Evolutionary conservation across 495 filamentous ascomycete genomes (phyloP), one percentile per base, ranked within the genome.

Genomic region (Neurospora tetrasperma): DNA sequence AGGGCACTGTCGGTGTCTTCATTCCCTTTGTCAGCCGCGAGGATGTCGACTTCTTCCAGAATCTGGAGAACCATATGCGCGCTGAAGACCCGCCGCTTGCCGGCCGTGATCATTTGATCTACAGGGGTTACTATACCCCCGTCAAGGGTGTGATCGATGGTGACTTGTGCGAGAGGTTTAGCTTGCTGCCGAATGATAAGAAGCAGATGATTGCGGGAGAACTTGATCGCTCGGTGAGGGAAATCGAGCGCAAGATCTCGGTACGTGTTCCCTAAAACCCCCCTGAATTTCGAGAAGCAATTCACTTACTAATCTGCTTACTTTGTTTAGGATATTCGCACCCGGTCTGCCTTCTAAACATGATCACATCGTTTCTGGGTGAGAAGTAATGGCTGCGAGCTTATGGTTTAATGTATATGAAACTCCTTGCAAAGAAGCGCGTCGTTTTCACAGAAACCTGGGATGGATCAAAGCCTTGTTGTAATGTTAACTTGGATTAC

Each of bases 81-180:
- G 86, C 85, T 20, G 94, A 97, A 75, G 92, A 97, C 75, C 87
- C 94, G 27, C 93, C 94, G 14, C 85, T 97, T 31, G 93, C 93
- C 11, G 96, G 96, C 40, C 88, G 96, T 73, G 96, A 98, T 80
- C 96, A 99, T 81, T 82, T 99, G 40, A 95, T 97, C 68, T 99
- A 97, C 78, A 86, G 96, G 71, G 89, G 94, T 66, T 99, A 98
- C 79, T 98, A 99, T 79, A 93, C 91, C n/a, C 96, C 96, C 2
- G 93, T 96, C 16, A 99, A 99, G 86, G 93, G 93, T 0, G 89
- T 97, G 39, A 96, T 99, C 79, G 96, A 99, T 81, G 96, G 96
- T n/a, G 96, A 99, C 84, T 84, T 99, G 73, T 97, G 94, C 78
- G 96, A 99, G 85, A 87, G 93, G 78, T 99, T 93, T 80, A 88